Evolutionary conservation across 441 rosid species (phyloP).

Genomic region (Brassica balearica): DNA sequence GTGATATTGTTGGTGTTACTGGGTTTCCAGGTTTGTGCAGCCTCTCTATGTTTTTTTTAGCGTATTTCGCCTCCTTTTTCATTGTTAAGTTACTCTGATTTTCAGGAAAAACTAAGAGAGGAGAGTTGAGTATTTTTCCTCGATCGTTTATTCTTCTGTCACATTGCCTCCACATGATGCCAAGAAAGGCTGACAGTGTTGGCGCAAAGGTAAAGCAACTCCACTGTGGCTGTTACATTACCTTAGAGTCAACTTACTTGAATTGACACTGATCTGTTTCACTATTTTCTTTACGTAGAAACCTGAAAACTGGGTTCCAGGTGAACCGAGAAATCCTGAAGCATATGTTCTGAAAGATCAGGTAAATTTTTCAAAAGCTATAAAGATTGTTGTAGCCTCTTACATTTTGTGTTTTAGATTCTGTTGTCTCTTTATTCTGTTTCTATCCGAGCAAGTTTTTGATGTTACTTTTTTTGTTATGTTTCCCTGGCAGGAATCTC

Average conservation of each 20-base stretch:
- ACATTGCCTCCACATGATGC: conserved; percentile 96
- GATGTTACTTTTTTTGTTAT: background rate
- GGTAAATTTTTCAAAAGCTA: conserved; percentile 46
- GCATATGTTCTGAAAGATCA: conserved; percentile 82
- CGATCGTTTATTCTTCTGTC: conserved; percentile 61
- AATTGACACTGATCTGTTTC: conserved; percentile 14
- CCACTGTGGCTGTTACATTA: background rate
- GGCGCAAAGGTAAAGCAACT: conserved; percentile 38
- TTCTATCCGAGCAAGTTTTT: background rate
- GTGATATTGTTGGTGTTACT: conserved; percentile 84
- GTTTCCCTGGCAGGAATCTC: conserved; percentile 64
- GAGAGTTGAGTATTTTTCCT: conserved; percentile 89
- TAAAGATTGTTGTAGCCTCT: background rate
- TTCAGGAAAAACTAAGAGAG: conserved; percentile 87
- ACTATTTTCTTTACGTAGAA: conserved; percentile 50
- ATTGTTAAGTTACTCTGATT: background rate
- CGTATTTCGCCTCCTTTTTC: background rate
- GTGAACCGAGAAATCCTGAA: conserved; percentile 76
- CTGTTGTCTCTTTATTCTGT: background rate
- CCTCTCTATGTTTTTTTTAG: background rate
- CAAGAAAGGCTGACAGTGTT: conserved; percentile 57
- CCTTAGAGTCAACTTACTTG: conserved; percentile 28
- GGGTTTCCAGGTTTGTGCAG: conserved; percentile 84
- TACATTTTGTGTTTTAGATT: background rate
- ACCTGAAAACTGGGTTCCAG: conserved; percentile 71